These are phyloP conservation scores for Flueggea neowawraea DNA, from an alignment of 441 rosid species.

Conservation along the genomic window DNA sequence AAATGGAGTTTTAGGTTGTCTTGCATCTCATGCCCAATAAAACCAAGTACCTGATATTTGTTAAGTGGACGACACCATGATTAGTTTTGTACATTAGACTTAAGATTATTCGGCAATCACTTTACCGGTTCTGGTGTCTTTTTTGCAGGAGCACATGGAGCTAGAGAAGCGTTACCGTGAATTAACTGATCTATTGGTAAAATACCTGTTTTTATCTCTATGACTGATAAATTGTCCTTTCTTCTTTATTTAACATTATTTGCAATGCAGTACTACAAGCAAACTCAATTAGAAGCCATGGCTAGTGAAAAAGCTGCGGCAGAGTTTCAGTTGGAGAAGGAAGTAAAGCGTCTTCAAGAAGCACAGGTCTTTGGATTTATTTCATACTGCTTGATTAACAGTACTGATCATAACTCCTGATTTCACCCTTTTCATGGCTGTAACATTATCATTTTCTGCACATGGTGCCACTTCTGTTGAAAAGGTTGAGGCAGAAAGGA, in stretches of 20 bases:
- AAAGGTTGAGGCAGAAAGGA: conserved; percentile 91
- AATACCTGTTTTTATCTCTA: too few species aligned
- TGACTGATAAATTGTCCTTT: too few species aligned
- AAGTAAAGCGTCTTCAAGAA: conserved; percentile 80
- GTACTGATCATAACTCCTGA: conserved; percentile 7
- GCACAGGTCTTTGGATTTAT: conserved; percentile 51
- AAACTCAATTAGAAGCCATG: conserved; percentile 98
- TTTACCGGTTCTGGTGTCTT: conserved; percentile 22
- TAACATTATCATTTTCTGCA: conserved; percentile 13
- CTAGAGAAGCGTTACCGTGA: conserved; percentile 99
- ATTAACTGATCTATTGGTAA: conserved; percentile 96
- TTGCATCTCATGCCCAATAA: too few species aligned
- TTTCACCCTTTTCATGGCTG: conserved; percentile 7
- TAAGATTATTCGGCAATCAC: background rate
- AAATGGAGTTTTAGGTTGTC: too few species aligned
- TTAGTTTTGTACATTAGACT: background rate
- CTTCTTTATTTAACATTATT: conserved; percentile 9
- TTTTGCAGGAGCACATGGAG: conserved; percentile 94
- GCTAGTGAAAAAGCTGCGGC: conserved; percentile 99
- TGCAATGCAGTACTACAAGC: conserved; percentile 84
- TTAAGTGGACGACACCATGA: too few species aligned
- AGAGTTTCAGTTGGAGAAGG: conserved; percentile 98
- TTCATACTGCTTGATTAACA: conserved; percentile 12
- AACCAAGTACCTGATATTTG: too few species aligned
- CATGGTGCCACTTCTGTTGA: conserved; percentile 10